phyloP scores from a whole-genome alignment of 441 rosid species.

The Croton setiger region DNA sequence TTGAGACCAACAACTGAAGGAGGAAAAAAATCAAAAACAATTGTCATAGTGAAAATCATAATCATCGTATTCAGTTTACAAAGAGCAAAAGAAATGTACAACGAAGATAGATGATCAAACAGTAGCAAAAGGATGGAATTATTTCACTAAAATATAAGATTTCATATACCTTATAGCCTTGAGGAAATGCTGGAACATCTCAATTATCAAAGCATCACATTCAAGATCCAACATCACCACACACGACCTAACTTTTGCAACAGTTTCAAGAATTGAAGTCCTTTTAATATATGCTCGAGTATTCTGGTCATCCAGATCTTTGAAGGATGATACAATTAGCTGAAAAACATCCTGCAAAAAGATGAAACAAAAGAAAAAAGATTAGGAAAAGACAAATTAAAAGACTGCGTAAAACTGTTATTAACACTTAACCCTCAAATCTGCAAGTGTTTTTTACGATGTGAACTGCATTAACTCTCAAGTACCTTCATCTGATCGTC shows the following conservation, averaged over 20 bases:
- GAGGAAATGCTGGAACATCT: slow-evolving; percentile 93
- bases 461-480: slow-evolving; percentile 8
- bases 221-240: slow-evolving; percentile 94
- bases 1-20: background rate
- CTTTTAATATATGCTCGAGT: slow-evolving; percentile 73
- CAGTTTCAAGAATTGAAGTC: slow-evolving; percentile 85
- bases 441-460: background rate
- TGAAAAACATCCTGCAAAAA: slow-evolving; percentile 35
- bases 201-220: slow-evolving; percentile 73
- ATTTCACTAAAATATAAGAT: background rate
- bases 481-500: slow-evolving; percentile 92
- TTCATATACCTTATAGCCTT: slow-evolving; percentile 71
- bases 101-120: background rate
- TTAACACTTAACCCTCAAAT: background rate
- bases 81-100: background rate
- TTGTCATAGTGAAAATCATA: background rate
- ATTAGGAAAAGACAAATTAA: slow-evolving; percentile 28
- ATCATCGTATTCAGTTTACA: background rate
- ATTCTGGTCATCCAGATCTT: slow-evolving; percentile 59
- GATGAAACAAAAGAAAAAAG: background rate
- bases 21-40: no score
- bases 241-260: slow-evolving; percentile 79
- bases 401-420: slow-evolving; percentile 29
- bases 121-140: background rate
- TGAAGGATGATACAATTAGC: slow-evolving; percentile 65